phyloP scores from a whole-genome alignment of 495 filamentous ascomycete species.

The Penicillium arizonense region DNA sequence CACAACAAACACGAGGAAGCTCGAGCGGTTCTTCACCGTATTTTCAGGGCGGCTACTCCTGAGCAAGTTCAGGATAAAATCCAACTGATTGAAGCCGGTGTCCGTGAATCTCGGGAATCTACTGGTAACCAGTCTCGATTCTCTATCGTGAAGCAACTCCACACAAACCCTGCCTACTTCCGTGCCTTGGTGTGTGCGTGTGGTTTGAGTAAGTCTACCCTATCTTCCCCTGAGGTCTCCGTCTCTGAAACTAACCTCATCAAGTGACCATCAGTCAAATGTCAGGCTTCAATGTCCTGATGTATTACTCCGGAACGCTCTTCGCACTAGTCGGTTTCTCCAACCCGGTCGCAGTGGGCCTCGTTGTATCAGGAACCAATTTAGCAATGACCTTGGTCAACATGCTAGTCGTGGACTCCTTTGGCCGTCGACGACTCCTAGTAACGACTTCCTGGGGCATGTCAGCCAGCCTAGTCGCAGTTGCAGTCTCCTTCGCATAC shows the following conservation, averaged over 20 bases:
- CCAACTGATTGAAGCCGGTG: no score
- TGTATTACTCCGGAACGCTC: slow-evolving; percentile 53
- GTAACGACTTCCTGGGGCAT: slow-evolving; percentile 50
- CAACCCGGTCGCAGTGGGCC: slow-evolving; percentile 50
- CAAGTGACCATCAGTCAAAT: slow-evolving; percentile 45
- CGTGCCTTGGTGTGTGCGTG: slow-evolving; percentile 51
- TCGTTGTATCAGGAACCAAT: slow-evolving; percentile 52
- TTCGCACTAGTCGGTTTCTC: slow-evolving; percentile 53
- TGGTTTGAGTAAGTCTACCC: slow-evolving; percentile 24
- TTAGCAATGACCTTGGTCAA: slow-evolving; percentile 54
- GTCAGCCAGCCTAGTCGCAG: slow-evolving; percentile 41
- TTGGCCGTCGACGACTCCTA: slow-evolving; percentile 50
- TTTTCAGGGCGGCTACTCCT: slow-evolving; percentile 28
- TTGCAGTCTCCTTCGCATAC: slow-evolving; percentile 48
- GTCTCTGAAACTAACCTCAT: no score
- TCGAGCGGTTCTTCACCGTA: slow-evolving; percentile 29
- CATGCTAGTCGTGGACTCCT: slow-evolving; percentile 46
- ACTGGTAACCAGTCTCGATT: slow-evolving; percentile 15
- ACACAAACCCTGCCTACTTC: slow-evolving; percentile 45
- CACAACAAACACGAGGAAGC: slow-evolving; percentile 43
- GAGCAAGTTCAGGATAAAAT: no score
- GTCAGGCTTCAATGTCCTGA: slow-evolving; percentile 49
- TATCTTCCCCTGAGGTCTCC: no score
- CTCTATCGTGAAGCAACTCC: slow-evolving; percentile 45
- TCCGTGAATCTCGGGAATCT: no score